Base-by-base conservation (phyloP, 306 rosid species). In the Datisca glomerata region DNA sequence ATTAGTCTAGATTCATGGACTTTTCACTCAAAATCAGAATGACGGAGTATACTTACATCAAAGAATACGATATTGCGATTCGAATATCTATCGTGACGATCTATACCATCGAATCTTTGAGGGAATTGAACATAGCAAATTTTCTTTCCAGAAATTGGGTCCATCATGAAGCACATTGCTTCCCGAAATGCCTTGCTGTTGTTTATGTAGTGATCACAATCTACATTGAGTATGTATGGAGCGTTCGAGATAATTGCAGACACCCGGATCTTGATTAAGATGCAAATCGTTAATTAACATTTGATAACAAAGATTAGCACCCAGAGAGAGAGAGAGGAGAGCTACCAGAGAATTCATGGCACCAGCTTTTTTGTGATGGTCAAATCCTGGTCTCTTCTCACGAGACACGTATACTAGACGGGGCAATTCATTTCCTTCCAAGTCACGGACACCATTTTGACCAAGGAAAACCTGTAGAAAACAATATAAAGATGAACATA, bases 131-230 rank as follows among this genome's bases (percentile, higher is more conserved):
- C 93, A 14, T 85, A 85, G 66, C 93, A 85, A 39, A 85, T 74
- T 60, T 73, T 72, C 66, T 72, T 75, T 59, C 96, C 96, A 7
- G 85, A 85, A 6, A 75, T 75, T 43, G 96, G 89, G 49, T 85
- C 96, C 93, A 85, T 85, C 93, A 85, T 65, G 78, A 85, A 85
- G 63, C 96, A 85, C 96, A 85, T 85, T 34, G 96, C 78, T 65
- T 85, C 96, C 2, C 96, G 76, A 61, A 85, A 93, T 9, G 96
- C 96, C 72, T 65, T 80, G 39, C 96, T 85, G 65, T 85, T 85
- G 76, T 85, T 85, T 48, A 85, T 78, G 65, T 85, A 85, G 85
- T 85, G 96, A 72, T 85, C 96, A 74, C 96, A 85, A 47, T 85
- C 96, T 2, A 85, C 96, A 45, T 85, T 85, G 46, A 85, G 72